These are phyloP conservation scores for Evernia prunastri DNA, from an alignment of 495 filamentous ascomycete genomes.

Conservation along the genomic window DNA sequence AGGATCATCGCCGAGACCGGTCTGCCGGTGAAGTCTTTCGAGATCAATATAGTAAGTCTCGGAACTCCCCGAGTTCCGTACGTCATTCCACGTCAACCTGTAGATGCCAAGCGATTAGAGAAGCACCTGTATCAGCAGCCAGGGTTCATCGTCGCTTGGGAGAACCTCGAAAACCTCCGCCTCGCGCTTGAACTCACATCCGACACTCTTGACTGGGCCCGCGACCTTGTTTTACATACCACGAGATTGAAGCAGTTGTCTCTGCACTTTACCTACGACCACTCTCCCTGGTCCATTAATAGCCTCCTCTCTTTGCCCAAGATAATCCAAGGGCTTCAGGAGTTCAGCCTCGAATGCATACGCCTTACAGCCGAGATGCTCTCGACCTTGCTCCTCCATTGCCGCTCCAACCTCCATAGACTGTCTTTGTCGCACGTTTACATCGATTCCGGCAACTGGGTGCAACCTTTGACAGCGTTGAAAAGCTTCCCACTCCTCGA, in stretches of 20 bases:
- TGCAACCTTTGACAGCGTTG: neutral
- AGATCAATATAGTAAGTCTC: too few species aligned
- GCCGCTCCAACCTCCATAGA: neutral
- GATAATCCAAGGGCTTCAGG: neutral
- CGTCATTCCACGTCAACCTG: too few species aligned
- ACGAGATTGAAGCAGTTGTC: neutral
- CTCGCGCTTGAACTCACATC: neutral
- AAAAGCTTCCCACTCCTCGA: neutral
- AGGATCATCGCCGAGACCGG: neutral
- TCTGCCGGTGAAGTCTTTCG: neutral
- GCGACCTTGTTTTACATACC: neutral
- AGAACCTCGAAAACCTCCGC: neutral
- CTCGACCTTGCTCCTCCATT: neutral
- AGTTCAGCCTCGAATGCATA: neutral
- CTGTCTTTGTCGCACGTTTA: constrained; percentile 8
- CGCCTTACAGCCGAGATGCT: neutral
- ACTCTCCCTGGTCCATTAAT: neutral
- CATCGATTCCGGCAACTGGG: neutral
- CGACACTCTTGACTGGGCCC: neutral
- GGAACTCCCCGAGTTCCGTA: too few species aligned
- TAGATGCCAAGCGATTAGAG: neutral
- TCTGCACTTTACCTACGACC: neutral
- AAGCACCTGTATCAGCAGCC: neutral
- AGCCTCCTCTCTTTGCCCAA: neutral
- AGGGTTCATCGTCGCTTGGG: neutral